A percentile compares a stretch with the other conserved stretches of the same genome.
These are phyloP conservation scores for Scheffersomyces stipitis DNA, from an alignment of 805 yeast species.

Conservation along the genomic window DNA sequence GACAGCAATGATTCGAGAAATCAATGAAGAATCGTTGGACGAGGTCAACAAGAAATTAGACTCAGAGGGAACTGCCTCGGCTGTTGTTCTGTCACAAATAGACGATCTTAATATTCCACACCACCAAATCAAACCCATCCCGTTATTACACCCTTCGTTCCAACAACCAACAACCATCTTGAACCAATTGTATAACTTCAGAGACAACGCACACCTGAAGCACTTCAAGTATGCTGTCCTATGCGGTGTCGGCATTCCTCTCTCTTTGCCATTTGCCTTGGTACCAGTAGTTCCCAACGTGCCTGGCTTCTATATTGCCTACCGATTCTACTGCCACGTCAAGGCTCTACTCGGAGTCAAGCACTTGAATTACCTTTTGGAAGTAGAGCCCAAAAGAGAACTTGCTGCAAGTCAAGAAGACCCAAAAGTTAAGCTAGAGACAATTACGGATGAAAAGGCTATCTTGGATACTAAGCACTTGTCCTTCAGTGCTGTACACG, in stretches of 20 bases:
- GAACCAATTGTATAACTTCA: slow-evolving; percentile 42
- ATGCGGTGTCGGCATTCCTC: slow-evolving; percentile 64
- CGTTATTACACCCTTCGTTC: slow-evolving; percentile 38
- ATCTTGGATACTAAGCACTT: slow-evolving; percentile 12
- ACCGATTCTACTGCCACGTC: slow-evolving; percentile 80
- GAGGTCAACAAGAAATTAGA: slow-evolving; percentile 11
- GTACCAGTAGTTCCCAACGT: slow-evolving; percentile 88
- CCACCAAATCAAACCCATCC: slow-evolving; percentile 37
- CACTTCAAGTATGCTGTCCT: slow-evolving; percentile 58
- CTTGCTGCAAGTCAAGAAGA: not conserved
- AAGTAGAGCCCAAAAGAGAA: slow-evolving; percentile 15
- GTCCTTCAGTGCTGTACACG: slow-evolving; percentile 10
- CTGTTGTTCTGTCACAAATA: slow-evolving; percentile 25
- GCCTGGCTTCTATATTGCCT: slow-evolving; percentile 85
- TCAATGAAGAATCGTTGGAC: slow-evolving; percentile 26
- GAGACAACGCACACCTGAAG: slow-evolving; percentile 42
- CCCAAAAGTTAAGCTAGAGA: not conserved
- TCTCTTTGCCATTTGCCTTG: slow-evolving; percentile 76
- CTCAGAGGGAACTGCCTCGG: slow-evolving; percentile 5
- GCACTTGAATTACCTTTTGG: slow-evolving; percentile 61
- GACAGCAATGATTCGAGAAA: slow-evolving; percentile 52
- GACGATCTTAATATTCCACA: slow-evolving; percentile 23
- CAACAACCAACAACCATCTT: slow-evolving; percentile 32
- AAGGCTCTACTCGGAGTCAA: slow-evolving; percentile 74
- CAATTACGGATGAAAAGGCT: slow-evolving; percentile 5